Conservation (phyloP, 768 basidiomycete genomes). For the Lenzites betulinus region DNA sequence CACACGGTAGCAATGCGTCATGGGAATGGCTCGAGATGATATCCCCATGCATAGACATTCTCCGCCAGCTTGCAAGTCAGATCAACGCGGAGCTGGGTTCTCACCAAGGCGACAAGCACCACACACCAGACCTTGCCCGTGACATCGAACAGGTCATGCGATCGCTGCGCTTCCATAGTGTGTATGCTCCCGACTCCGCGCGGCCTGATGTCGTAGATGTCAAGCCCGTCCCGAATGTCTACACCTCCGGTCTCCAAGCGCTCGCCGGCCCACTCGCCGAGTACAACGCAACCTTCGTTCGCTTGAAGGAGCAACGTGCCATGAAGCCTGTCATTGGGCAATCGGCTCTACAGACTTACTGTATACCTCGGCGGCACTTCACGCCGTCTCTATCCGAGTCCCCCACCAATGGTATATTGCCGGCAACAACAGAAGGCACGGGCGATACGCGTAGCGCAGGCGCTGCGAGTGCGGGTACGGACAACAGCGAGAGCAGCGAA, state of each 20-base stretch:
- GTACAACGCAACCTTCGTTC: not conserved
- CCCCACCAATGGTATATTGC: too few species aligned
- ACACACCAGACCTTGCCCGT: not conserved
- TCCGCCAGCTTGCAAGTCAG: not conserved
- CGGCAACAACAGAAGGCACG: too few species aligned
- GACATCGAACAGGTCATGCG: not conserved
- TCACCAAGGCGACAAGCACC: not conserved
- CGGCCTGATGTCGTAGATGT: not conserved
- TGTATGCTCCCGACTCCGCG: not conserved
- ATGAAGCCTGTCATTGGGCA: not conserved
- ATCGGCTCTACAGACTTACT: not conserved
- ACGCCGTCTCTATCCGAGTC: not conserved
- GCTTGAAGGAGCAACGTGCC: slow-evolving; percentile 21
- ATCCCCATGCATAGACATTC: slow-evolving; percentile 28
- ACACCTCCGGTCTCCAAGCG: not conserved
- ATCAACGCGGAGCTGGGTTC: not conserved
- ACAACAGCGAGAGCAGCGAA: not conserved
- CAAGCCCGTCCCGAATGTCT: not conserved
- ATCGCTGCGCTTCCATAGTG: not conserved
- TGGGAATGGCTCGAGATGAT: slow-evolving; percentile 39
- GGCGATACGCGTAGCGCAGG: too few species aligned
- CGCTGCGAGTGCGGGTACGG: not conserved
- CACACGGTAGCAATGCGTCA: slow-evolving; percentile 37
- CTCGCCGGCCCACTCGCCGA: not conserved
- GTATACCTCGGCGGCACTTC: not conserved